Evolutionary conservation across 441 rosid species (phyloP).

Genomic region (Biscutella laevigata): DNA sequence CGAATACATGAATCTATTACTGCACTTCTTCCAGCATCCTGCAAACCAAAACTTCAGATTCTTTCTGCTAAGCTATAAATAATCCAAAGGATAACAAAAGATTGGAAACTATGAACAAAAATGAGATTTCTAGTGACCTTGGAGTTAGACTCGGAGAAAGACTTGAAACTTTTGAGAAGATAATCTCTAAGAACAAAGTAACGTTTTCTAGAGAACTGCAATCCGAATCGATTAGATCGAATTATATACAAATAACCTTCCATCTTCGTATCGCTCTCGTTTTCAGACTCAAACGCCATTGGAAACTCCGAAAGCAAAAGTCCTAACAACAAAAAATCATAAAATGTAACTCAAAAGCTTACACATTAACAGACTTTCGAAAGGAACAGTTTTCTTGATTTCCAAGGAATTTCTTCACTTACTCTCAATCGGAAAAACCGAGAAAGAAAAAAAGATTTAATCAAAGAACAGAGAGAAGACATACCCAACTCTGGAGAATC

Average conservation of each 20-base stretch:
- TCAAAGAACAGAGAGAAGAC: background rate
- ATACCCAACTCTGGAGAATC: constrained; percentile 20
- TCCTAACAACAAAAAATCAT: background rate
- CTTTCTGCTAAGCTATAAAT: constrained; percentile 9
- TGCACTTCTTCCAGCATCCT: constrained; percentile 80
- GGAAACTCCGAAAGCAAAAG: background rate
- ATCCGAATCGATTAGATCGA: constrained; percentile 69
- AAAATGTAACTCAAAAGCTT: background rate
- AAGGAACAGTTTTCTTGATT: constrained; percentile 17
- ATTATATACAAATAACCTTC: constrained; percentile 89
- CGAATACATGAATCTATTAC: constrained; percentile 82
- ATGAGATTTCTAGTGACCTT: constrained; percentile 37
- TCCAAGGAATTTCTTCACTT: constrained; percentile 2
- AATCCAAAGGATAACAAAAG: no score
- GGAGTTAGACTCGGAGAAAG: constrained; percentile 39
- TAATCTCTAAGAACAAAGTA: constrained; percentile 73
- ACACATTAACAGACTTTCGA: background rate
- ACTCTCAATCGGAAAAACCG: background rate
- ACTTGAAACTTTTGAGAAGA: constrained; percentile 71
- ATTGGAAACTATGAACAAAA: background rate
- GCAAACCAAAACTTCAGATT: constrained; percentile 16
- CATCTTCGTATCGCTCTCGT: constrained; percentile 40
- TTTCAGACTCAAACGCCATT: constrained; percentile 24
- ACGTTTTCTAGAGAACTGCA: constrained; percentile 79
- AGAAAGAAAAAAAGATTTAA: no score